Evolutionary conservation across 2,329 filamentous ascomycete species (phyloP), one percentile per base, ranked within the genome.

Genomic region (Pyrenochaeta sp.): DNA sequence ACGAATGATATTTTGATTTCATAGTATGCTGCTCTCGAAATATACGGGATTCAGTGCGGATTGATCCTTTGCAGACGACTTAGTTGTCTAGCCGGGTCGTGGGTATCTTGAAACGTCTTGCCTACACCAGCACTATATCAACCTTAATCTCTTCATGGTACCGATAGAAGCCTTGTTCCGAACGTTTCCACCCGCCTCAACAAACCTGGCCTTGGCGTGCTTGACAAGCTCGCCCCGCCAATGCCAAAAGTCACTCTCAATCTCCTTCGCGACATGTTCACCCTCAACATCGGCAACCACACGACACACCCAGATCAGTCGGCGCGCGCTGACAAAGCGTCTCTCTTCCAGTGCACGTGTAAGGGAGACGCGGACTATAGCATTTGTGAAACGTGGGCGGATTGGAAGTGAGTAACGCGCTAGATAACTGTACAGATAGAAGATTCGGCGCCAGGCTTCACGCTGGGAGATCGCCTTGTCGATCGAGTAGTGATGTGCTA

Each of bases 401-500:
- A 70, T 60, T 2, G 59, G 47, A 3, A 63, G 46, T 0, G 55
- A 38, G 26, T 65, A 20, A 2, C 35, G 10, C n/a, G 23, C 19
- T 4, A 69, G 41, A 41, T 69, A 64, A 26, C 47, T 44, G 48
- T 65, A 68, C 3, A 70, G 37, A 18, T 58, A 60, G 35, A 62
- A 57, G 3, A 66, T 53, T 3, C 56, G 54, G 18, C 66, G 65
- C 58, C 53, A 63, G 17, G 46, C 47, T 23, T 59, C 45, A 3
- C 47, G 49, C 6, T 44, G 42, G 19, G 49, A 58, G 11, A 55
- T 53, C 7, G 60, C 60, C 15, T 36, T 54, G 34, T 65, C 56
- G 15, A 61, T 29, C 1, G 67, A 63, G 44, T 67, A 68, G 32
- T 67, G 60, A 36, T 67, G 50, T 6, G 65, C 68, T 21, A 71